These are phyloP conservation scores for Dittrichia graveolens DNA, from an alignment of 129 eudicot species.

Conservation along the genomic window DNA sequence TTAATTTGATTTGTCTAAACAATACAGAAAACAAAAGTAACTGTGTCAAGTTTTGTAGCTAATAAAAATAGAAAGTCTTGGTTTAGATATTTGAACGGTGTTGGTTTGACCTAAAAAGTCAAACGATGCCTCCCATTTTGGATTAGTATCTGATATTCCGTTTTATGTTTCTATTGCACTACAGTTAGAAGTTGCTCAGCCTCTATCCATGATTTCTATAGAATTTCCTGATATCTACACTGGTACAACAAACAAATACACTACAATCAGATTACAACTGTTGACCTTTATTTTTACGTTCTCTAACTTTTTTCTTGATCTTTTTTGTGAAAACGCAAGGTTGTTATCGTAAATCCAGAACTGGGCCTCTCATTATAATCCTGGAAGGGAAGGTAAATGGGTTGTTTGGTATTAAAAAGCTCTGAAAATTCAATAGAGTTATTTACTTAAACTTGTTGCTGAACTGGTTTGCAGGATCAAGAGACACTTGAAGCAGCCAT, in stretches of 20 bases:
- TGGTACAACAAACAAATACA: slow-evolving; percentile 47
- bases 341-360: slow-evolving; percentile 73
- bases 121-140: background rate
- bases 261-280: background rate
- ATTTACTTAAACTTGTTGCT: slow-evolving; percentile 3
- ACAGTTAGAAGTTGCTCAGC: slow-evolving; percentile 84
- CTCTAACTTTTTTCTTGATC: slow-evolving; percentile 2
- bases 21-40: background rate
- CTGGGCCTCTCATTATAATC: slow-evolving; percentile 64
- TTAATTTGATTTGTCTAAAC: background rate
- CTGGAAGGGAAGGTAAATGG: slow-evolving; percentile 73
- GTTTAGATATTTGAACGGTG: too few species aligned
- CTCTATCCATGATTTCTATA: slow-evolving; percentile 64
- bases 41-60: background rate
- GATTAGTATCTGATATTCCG: background rate
- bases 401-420: slow-evolving; percentile 2
- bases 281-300: slow-evolving; percentile 6
- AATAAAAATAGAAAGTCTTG: too few species aligned
- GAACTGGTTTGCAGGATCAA: slow-evolving; percentile 56
- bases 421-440: background rate
- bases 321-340: slow-evolving; percentile 41
- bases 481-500: slow-evolving; percentile 62
- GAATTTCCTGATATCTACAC: slow-evolving; percentile 78
- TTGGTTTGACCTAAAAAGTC: slow-evolving; percentile 25
- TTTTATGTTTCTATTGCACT: slow-evolving; percentile 3